Base-by-base conservation (phyloP, 176 grass and related monocot genomes). In the Oryza punctata region DNA sequence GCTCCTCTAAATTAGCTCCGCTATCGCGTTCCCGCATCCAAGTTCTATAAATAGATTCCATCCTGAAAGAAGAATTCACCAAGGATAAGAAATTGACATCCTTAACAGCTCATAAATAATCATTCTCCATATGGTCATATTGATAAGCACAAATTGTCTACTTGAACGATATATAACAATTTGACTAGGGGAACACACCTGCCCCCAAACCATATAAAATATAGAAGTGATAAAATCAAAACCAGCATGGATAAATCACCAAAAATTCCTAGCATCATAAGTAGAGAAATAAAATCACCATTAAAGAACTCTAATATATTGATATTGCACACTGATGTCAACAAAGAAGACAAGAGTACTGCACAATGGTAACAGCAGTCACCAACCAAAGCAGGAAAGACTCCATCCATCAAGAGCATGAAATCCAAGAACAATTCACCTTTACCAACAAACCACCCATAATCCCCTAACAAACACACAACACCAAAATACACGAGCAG, bases 31-130 rank as follows among this genome's bases (percentile, higher is more conserved):
- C 72, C 38, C 68, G 86, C 70, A 84, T 82, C 95, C 92, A 97
- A n/a, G 84, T 88, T 86, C 90, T 90, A 87, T 91, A 97, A 57
- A 93, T 52, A 81, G 92, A 94, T 84, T 94, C 92, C 95, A 97
- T 93, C 69, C 95, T 97, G 79, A 81, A 89, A 86, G 40, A 67
- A 64, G 1, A 66, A 40, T 37, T 78, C 12, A 49, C 7, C 24
- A 73, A 75, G 44, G 25, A 13, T 63, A 73, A 84, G 46, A 81
- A 61, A 2, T 40, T 44, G 13, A 49, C 14, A 10, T 49, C 47
- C 15, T 24, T 61, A 61, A 59, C 59, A 68, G 12, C 25, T 78
- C 8, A 11, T 60, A 82, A 40, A 64, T 49, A 44, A 41, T 25
- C 12, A 72, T n/a, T 37, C 29, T 11, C 65, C 13, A 43, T 24